Base-by-base conservation (phyloP, 495 filamentous ascomycete species). In the Acidomyces sp. region DNA sequence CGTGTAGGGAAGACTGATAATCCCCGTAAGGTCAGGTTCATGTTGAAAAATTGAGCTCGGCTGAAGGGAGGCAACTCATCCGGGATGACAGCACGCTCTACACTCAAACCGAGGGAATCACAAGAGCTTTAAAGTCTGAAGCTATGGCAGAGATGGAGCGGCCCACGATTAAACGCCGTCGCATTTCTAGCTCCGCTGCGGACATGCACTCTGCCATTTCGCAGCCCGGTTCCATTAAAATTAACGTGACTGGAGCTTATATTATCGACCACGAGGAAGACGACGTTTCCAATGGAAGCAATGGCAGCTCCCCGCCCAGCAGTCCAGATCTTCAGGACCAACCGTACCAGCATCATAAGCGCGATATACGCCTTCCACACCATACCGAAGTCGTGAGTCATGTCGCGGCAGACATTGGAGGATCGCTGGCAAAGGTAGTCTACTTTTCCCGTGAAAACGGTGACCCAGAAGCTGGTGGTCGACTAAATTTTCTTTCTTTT, bases 331-430 rank as follows among this genome's bases (percentile, higher is more conserved):
- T 60, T 37, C 66, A 62, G 26, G 66, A 66, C 21, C 71, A 78
- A 39, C 76, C 75, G 15, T 72, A 71, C 21, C 71, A 78, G 43
- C 78, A 88, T 54, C 82, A 86, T 53, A 84, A 80, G 19, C 81
- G 80, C 50, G 88, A 94, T 55, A 96, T 97, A 52, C 73, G 90
- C n/a, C 67, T 97, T 11, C 90, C 90, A 17, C 86, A 94, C 57
- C 90, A 97, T 60, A 92, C 80, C 9, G 78, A 79, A 17, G 73
- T 88, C 1, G 85, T 97, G 32, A 93, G 85, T 63, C 90, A 97
- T 70, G 81, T 97, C 34, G 90, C 90, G 41, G 77, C 94, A 41
- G 90, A 97, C 85, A 97, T 97, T 49, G 90, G 90, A 33, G 90
- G 90, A 48, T 86, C 87, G 3, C 69, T 97, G 20, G 85, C 85